Conservation (phyloP, 2,329 filamentous ascomycete genomes). For the Verticillium nonalfalfae region DNA sequence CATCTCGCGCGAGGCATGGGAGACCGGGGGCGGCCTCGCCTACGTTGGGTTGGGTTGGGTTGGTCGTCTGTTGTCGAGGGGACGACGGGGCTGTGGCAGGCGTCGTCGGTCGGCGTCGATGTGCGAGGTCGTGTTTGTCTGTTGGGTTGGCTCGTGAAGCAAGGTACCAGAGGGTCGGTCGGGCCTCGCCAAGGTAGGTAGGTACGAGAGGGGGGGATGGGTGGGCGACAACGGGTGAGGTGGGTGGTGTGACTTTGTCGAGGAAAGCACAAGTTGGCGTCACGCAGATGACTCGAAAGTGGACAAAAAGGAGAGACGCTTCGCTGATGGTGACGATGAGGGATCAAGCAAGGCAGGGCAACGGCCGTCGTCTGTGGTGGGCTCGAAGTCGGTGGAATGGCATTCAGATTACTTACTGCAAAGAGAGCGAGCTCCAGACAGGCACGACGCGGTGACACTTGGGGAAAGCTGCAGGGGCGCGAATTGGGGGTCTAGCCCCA, state of each 20-base stretch:
- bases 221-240: no score
- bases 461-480: constrained; percentile 14
- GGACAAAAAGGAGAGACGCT: background rate
- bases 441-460: constrained; percentile 11
- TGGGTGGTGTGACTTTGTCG: no score
- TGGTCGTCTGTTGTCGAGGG: background rate
- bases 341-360: background rate
- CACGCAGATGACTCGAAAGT: background rate
- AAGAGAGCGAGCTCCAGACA: constrained; percentile 10
- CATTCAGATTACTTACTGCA: background rate
- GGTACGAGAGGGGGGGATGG: no score
- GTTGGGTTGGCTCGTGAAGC: background rate
- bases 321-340: background rate
- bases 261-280: background rate
- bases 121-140: background rate
- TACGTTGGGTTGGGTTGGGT: background rate
- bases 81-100: background rate
- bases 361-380: constrained; percentile 3
- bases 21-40: background rate
- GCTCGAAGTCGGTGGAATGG: background rate
- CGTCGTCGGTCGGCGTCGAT: background rate
- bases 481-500: background rate
- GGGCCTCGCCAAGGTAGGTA: background rate
- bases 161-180: background rate
- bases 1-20: constrained; percentile 29